Base-by-base conservation (phyloP, 306 rosid species). In the Cicer arietinum region DNA sequence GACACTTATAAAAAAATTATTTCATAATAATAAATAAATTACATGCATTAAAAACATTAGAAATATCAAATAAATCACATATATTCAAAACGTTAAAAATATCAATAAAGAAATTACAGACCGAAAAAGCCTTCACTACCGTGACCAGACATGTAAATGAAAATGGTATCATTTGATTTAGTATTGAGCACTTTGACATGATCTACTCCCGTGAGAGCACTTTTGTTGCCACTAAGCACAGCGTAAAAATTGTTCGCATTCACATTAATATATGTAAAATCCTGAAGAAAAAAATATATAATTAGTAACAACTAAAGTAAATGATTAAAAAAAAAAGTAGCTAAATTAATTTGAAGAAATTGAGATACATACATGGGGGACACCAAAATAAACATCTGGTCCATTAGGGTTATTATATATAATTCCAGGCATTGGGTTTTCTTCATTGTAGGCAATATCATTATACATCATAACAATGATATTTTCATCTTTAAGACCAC, bases 141-240 rank as follows among this genome's bases (percentile, higher is more conserved):
- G 10, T 91, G 94, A 52, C 85, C 97, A 0, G 85, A 0, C 56
- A 87, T 89, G 70, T 83, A 91, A 47, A 91, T 86, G 85, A 89
- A 91, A 76, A 91, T 39, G 39, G 40, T 61, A 57, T 91, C 97
- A 48, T 84, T 10, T 0, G 90, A 88, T 1, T 88, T 85, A 64
- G 86, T 91, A 2, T 78, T 8, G n/a, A 91, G 12, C 39, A 91
- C 91, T 56, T 91, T 91, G 37, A 87, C 92, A 63, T 30, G 37
- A 3, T 30, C 89, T 89, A 2, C 97, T 54, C 97, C 92, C 0
- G 4, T 45, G 2, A 85, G 43, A 6, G 73, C 89, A 53, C 61
- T 79, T 67, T 51, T 84, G 56, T 91, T 80, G 5, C 90, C 97
- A 7, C 82, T 83, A 62, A 89, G 37, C 22, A 70, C 94, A 42